Conservation (phyloP, 108 stramenopile species). For the Chaetoceros muelleri region DNA sequence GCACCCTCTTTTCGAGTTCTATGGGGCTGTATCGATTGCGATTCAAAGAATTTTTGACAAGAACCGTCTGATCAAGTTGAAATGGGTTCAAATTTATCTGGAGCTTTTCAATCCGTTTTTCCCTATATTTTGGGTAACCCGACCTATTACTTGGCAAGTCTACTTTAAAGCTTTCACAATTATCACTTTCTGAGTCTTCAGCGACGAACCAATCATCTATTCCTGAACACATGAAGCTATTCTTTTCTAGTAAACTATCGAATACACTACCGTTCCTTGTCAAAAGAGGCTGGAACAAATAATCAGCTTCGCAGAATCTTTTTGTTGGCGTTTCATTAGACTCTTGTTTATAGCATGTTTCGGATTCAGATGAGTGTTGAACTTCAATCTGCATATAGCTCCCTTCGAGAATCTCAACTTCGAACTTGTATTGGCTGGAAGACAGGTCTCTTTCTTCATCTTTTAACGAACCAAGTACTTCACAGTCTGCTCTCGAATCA, state of each 20-base stretch:
- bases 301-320: too few species aligned
- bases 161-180: neutral
- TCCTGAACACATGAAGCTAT: neutral
- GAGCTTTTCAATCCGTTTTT: neutral
- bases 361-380: too few species aligned
- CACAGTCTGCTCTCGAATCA: too few species aligned
- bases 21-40: neutral
- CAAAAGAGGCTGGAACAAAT: too few species aligned
- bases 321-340: too few species aligned
- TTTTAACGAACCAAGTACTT: too few species aligned
- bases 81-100: slow-evolving; percentile 6
- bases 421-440: too few species aligned
- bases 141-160: neutral
- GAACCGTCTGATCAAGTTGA: neutral
- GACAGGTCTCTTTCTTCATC: too few species aligned
- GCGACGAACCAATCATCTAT: neutral
- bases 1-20: neutral
- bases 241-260: neutral
- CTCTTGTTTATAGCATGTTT: too few species aligned
- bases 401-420: too few species aligned
- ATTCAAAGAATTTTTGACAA: neutral
- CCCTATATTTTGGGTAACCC: neutral
- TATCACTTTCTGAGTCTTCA: neutral
- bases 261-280: neutral
- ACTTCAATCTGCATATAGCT: too few species aligned